Conservation (phyloP, 192 early-diverging fungal species). For the Chytriomyces sp. region DNA sequence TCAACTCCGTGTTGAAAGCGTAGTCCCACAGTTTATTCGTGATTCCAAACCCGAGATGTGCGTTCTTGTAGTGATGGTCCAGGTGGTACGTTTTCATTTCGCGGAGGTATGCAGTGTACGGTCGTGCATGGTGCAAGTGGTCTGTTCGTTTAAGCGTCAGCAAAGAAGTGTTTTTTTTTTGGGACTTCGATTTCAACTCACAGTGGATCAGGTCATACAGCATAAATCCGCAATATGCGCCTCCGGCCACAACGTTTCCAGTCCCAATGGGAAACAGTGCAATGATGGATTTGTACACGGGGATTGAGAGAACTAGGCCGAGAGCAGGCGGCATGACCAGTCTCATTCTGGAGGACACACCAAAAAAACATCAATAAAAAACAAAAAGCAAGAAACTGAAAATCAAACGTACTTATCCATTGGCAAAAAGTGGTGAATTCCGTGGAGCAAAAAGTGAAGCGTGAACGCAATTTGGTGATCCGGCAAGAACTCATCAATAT, state of each 20-base stretch:
- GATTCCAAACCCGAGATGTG: conserved; percentile 84
- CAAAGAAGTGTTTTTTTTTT: neutral
- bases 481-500: conserved; percentile 86
- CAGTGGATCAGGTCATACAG: conserved; percentile 90
- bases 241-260: conserved; percentile 74
- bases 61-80: conserved; percentile 85
- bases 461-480: conserved; percentile 77
- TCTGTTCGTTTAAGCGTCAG: conserved; percentile 42
- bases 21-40: conserved; percentile 91
- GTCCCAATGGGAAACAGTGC: conserved; percentile 67
- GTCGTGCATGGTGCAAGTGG: conserved; percentile 90
- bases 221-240: conserved; percentile 81
- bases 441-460: conserved; percentile 89
- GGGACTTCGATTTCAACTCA: conserved; percentile 26
- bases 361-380: conserved; percentile 10
- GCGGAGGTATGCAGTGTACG: conserved; percentile 70
- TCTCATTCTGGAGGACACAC: conserved; percentile 65
- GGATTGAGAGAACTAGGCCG: conserved; percentile 66
- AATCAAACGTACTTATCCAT: conserved; percentile 78
- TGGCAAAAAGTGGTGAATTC: conserved; percentile 95
- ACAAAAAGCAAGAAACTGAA: neutral
- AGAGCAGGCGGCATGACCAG: conserved; percentile 97
- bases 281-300: conserved; percentile 59
- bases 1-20: conserved; percentile 69
- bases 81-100: conserved; percentile 95